Percentiles rank a stretch among this genome's conserved stretches.
These are phyloP conservation scores for Cokeromyces recurvatus DNA, from an alignment of 371 early-diverging fungal species.

Conservation along the genomic window DNA sequence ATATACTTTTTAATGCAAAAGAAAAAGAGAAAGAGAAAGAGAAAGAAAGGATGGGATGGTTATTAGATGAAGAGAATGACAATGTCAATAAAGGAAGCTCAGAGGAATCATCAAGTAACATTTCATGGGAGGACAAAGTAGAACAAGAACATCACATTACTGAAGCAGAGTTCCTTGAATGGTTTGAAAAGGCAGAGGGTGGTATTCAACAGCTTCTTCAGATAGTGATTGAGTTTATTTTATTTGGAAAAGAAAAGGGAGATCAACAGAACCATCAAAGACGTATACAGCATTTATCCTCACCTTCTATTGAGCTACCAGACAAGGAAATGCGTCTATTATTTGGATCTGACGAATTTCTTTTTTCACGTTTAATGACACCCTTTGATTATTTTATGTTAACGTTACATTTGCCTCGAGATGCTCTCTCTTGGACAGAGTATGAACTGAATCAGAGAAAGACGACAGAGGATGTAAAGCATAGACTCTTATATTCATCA, in stretches of 20 bases:
- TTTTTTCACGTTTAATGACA: slow-evolving; percentile 26
- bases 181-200: slow-evolving; percentile 22
- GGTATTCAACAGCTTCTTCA: slow-evolving; percentile 15
- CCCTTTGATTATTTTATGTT: slow-evolving; percentile 35
- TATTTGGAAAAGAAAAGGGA: slow-evolving; percentile 4
- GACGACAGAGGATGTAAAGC: slow-evolving; percentile 10
- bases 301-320: slow-evolving; percentile 19
- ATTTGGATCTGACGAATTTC: not conserved
- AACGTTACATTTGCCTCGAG: slow-evolving; percentile 21
- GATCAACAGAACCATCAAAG: slow-evolving; percentile 5
- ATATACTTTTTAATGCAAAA: slow-evolving; percentile 14
- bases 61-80: too few relatives aligned
- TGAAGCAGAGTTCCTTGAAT: slow-evolving; percentile 18
- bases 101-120: not conserved
- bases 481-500: slow-evolving; percentile 53
- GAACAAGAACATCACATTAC: too few relatives aligned
- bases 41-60: slow-evolving; percentile 20
- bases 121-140: slow-evolving; percentile 14
- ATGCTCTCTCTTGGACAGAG: slow-evolving; percentile 27
- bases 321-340: not conserved
- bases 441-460: slow-evolving; percentile 16
- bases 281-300: slow-evolving; percentile 18
- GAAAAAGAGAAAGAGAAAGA: slow-evolving; percentile 9
- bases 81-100: slow-evolving; percentile 1
- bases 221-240: slow-evolving; percentile 7